Evolutionary conservation across 2,329 filamentous ascomycete genomes (phyloP).

Genomic region (Sporothrix luriei): DNA sequence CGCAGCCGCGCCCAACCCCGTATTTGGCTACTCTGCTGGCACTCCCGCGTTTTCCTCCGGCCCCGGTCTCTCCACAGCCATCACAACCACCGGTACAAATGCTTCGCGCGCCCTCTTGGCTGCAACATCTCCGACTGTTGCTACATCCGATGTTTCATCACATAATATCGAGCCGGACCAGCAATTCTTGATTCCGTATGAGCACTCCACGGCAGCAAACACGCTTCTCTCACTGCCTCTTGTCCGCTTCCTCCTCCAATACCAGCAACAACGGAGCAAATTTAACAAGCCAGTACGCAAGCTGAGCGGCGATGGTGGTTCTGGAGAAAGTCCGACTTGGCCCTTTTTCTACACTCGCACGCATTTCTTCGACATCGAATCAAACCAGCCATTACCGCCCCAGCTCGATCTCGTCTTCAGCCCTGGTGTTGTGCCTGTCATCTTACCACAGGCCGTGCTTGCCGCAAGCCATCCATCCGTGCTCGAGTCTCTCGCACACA

Average conservation of each 20-base stretch:
- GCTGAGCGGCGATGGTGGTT: not conserved
- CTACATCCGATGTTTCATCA: slow-evolving; percentile 25
- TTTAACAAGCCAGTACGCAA: not conserved
- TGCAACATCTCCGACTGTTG: not conserved
- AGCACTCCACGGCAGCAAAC: slow-evolving; percentile 43
- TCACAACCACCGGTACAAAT: not conserved
- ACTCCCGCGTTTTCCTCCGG: not conserved
- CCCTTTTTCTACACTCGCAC: slow-evolving; percentile 39
- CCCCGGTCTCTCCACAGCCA: not conserved
- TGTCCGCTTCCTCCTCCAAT: slow-evolving; percentile 42
- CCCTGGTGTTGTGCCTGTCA: not conserved
- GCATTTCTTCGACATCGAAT: slow-evolving; percentile 44
- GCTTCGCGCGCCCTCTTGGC: not conserved
- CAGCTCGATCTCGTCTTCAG: slow-evolving; percentile 40
- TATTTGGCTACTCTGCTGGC: slow-evolving; percentile 21
- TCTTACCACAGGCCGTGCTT: not conserved
- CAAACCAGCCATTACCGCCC: slow-evolving; percentile 41
- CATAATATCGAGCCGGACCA: slow-evolving; percentile 40
- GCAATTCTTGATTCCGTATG: slow-evolving; percentile 45
- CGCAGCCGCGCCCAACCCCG: not conserved
- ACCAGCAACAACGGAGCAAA: slow-evolving; percentile 24
- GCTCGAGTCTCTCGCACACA: slow-evolving; percentile 40
- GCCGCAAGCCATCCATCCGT: slow-evolving; percentile 39
- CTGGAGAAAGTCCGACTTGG: not conserved
- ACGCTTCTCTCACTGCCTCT: slow-evolving; percentile 44